Base-by-base conservation (phyloP, 768 basidiomycete species). In the Gloeophyllum trabeum region DNA sequence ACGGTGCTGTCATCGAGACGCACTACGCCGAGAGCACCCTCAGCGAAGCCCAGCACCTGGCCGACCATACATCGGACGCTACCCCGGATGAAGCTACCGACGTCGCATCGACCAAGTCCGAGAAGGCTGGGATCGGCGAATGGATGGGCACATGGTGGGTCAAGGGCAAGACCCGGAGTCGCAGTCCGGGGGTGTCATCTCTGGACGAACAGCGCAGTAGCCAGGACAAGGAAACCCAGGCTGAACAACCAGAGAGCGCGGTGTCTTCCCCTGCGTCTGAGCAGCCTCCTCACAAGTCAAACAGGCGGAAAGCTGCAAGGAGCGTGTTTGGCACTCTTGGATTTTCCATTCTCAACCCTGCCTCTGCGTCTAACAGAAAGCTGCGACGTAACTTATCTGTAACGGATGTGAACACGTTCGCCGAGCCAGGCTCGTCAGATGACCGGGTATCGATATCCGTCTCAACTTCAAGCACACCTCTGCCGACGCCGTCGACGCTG, bases 131-230 rank as follows among this genome's bases (percentile, higher is more conserved):
- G 2, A 51, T 84, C 37, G 76, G 79, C 16, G 79, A 81, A 38
- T 88, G 85, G 85, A 75, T 87, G 69, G 82, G 84, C 0, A 76
- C 73, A 0, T 83, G 75, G 78, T 79, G 82, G 69, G 65, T 62
- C 14, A 79, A 78, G 54, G 67, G 73, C 24, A 73, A 60, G 48
- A 36, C 54, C 25, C 64, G 56, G 43, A 46, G 48, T 14, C 53
- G 57, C 19, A 43, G 51, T 38, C 14, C 56, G n/a, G 39, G 44
- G 10, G 23, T 28, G n/a, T 41, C 46, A 4, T 20, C 41, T 1
- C 24, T 6, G 3, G 43, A 36, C 21, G 46, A 50, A 16, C 28
- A 10, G 16, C 10, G 23, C 21, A 3, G 44, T 22, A 3, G 43
- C 35, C n/a, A n/a, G n/a, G 18, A 21, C 45, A 36, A 43, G 34